These are phyloP conservation scores for Neurospora tetraspora DNA, from an alignment of 495 filamentous ascomycete genomes.

Conservation along the genomic window DNA sequence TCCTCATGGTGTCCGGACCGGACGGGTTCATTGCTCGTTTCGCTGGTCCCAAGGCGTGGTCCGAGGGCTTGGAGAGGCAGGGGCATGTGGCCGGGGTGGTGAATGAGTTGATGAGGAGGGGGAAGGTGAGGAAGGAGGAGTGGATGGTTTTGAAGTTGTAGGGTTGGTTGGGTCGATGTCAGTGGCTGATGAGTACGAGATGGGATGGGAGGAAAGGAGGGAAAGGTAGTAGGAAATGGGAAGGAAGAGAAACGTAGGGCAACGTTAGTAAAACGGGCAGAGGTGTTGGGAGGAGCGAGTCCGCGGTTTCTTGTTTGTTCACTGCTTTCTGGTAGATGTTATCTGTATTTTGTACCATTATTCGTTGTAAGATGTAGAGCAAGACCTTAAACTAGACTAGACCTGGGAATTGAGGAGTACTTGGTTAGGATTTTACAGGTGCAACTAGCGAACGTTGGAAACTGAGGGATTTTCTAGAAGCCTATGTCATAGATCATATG, in stretches of 20 bases:
- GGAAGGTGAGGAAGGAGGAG: slow-evolving; percentile 25
- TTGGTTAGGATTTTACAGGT: not conserved
- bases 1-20: slow-evolving; percentile 77
- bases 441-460: not conserved
- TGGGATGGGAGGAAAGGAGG: slow-evolving; percentile 12
- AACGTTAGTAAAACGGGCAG: too few species aligned
- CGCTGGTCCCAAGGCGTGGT: slow-evolving; percentile 69
- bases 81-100: slow-evolving; percentile 43
- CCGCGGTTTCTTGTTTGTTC: not conserved
- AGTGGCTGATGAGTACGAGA: not conserved
- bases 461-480: too few species aligned
- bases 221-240: not conserved
- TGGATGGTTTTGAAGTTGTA: slow-evolving; percentile 46
- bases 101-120: slow-evolving; percentile 18
- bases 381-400: not conserved
- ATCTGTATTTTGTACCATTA: not conserved
- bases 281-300: not conserved
- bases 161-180: not conserved
- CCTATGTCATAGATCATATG: not conserved
- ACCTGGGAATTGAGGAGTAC: not conserved
- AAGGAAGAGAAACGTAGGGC: too few species aligned
- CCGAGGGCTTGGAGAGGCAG: slow-evolving; percentile 59
- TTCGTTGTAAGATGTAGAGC: not conserved
- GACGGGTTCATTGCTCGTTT: slow-evolving; percentile 77
- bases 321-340: not conserved